Evolutionary conservation across 371 early-diverging fungal species (phyloP).

Genomic region (Apophysomyces elegans): DNA sequence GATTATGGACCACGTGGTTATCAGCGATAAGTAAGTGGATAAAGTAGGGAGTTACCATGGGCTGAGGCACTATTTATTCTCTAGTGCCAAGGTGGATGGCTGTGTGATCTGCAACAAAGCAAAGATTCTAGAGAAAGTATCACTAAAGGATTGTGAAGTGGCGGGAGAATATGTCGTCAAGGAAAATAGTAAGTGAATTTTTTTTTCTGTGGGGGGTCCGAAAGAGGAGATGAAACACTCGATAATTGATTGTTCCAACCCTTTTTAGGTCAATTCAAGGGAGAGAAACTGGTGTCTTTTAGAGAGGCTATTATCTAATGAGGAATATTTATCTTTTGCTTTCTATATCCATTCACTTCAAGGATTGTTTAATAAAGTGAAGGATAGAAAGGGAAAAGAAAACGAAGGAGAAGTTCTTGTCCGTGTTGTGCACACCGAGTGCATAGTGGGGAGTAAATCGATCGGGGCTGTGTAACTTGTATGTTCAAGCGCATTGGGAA

Average conservation of each 20-base stretch:
- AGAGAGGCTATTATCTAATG: constrained; percentile 42
- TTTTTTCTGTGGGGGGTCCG: neutral
- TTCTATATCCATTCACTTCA: neutral
- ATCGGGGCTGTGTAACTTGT: constrained; percentile 23
- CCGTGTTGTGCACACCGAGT: constrained; percentile 7
- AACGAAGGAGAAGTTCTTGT: neutral
- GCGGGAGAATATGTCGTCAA: constrained; percentile 73
- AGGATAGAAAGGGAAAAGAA: neutral
- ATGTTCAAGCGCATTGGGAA: constrained; percentile 14
- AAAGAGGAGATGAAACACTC: neutral
- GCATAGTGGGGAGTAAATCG: constrained; percentile 10
- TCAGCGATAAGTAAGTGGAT: constrained; percentile 77
- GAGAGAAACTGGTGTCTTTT: constrained; percentile 52
- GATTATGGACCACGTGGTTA: constrained; percentile 91
- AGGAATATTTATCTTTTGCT: neutral
- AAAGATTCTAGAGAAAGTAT: constrained; percentile 74
- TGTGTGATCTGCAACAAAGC: constrained; percentile 86
- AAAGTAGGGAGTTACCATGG: constrained; percentile 7
- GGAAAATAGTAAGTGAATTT: constrained; percentile 63
- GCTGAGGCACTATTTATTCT: constrained; percentile 19
- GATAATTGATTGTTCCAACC: neutral
- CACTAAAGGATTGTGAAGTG: constrained; percentile 93
- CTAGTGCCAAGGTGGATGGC: constrained; percentile 87
- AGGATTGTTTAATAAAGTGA: constrained; percentile 18
- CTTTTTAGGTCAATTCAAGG: constrained; percentile 49